Evolutionary conservation across 2,329 filamentous ascomycete genomes (phyloP), one percentile per base, ranked within the genome.

Genomic region (Clarireedia monteithiana): DNA sequence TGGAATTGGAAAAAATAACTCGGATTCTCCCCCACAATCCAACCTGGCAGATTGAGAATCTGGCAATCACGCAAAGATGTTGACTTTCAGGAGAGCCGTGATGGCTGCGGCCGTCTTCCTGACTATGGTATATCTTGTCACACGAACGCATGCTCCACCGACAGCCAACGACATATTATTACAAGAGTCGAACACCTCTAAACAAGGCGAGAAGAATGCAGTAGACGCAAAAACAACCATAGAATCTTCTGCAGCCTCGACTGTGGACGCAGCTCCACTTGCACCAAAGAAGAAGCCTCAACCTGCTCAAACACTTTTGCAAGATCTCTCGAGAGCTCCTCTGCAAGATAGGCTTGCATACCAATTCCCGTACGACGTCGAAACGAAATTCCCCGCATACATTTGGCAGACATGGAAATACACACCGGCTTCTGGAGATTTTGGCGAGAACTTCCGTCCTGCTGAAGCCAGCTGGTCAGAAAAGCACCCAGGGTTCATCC

Each of bases 361-460:
- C 75, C 88, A 95, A 65, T 97, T 94, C 72, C 90, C 91, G 20
- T 99, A 97, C 77, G 88, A 96, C 67, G 79, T 92, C 60, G 84
- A 91, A 67, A 73, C 78, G 64, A 95, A 92, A 71, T 97, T 97
- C 71, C 94, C 94, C 3, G 91, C 91, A 56, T 97, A 96, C 76
- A 95, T 99, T 68, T 99, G 94, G 94, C 94, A 99, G 77, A 99
- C 94, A 14, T 99, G 94, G 94, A 96, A 95, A 72, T 86, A 83
- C 67, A 88, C 84, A 0, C 91, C 92, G 0, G 81, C 85, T 1
- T 87, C 89, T 23, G 78, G 82, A 50, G 79, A 88, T 59, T 99
- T 99, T 69, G 73, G 73, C 10, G 82, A 86, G 60, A 74, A 77
- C 20, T 91, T 96, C 68, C 85, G 91, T 59, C 83, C 88, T 48